Evolutionary conservation across 768 basidiomycete genomes (phyloP), one percentile per base, ranked within the genome.

Genomic region (Amanita exitialis): DNA sequence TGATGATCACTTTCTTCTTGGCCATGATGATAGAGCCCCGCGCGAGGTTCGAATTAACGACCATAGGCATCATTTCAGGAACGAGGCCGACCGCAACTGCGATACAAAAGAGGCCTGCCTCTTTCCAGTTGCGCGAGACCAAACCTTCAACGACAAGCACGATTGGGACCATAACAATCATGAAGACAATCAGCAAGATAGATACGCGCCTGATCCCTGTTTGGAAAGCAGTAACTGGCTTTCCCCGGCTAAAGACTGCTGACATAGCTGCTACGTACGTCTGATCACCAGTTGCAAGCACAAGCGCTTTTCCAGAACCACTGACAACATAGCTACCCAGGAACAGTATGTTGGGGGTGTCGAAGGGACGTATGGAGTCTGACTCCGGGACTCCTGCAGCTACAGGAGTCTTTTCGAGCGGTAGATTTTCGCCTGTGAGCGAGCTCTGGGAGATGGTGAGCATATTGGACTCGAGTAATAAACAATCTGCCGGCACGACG

Each of bases 11-110:
- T 54, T 82, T 73, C 58, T 79, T 68, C 41, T 63, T 68, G 2
- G 78, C 78, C 61, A 82, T 77, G 46, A 74, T 72, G 48, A 71
- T 66, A 1, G 77, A 77, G 0, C 79, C 79, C 20, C 77, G 70
- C 5, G 80, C 77, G 62, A 83, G 69, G 10, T 80, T 83, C 38
- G 82, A 67, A 2, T 78, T 76, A 56, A 82, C 64, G 32, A 77
- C 71, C 9, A 72, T 74, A 47, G 72, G 65, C 28, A 72, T 64
- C 3, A 69, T 67, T 59, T 71, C 71, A 1, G 70, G 70, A 25
- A 71, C 69, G 43, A 72, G 69, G 36, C 68, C 60, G 34, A 72
- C 66, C 23, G 66, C 70, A 9, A 61, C 56, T 3, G 69, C 71
- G 20, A 72, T 70, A 13, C 27, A 36, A 59, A 69, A 53, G 69